phyloP scores from a whole-genome alignment of 352 stramenopile genomes.

The Globisporangium rhizosaccharum region DNA sequence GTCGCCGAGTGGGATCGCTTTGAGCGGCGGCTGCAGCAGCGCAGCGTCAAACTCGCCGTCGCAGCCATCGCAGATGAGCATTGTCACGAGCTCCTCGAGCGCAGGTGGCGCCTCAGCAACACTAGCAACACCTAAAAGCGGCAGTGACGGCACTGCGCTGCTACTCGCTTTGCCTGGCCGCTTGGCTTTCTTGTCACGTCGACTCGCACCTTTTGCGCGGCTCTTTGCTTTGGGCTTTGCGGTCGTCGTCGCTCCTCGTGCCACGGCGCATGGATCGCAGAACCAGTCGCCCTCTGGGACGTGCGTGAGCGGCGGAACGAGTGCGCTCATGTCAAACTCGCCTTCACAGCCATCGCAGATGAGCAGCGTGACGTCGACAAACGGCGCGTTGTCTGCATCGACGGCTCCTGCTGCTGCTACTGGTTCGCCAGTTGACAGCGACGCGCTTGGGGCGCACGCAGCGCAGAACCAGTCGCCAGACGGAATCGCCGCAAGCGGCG shows the following conservation, averaged over 20 bases:
- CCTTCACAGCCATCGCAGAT: constrained; percentile 69
- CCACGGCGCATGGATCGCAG: constrained; percentile 19
- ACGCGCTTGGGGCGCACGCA: neutral
- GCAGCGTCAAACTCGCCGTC: constrained; percentile 54
- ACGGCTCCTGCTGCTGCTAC: neutral
- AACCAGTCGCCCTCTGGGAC: constrained; percentile 49
- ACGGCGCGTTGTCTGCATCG: neutral
- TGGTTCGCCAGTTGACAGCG: neutral
- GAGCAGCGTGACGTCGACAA: constrained; percentile 33
- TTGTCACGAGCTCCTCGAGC: constrained; percentile 19
- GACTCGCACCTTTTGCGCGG: neutral
- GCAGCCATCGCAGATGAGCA: constrained; percentile 71
- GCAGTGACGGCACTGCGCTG: too few relatives aligned
- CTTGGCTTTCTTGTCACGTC: neutral
- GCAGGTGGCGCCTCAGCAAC: too few relatives aligned
- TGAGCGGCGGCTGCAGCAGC: constrained; percentile 33
- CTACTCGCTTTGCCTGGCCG: neutral
- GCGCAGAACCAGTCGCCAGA: constrained; percentile 37
- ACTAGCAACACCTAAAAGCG: neutral
- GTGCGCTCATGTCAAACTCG: constrained; percentile 45
- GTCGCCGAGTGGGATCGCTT: constrained; percentile 34
- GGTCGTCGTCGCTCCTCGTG: neutral
- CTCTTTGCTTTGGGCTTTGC: constrained; percentile 2
- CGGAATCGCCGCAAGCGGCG: constrained; percentile 17
- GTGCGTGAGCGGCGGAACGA: constrained; percentile 38